Base-by-base conservation (phyloP, 225 moss, liverwort and hornwort genomes). In the Ulota crispa region DNA sequence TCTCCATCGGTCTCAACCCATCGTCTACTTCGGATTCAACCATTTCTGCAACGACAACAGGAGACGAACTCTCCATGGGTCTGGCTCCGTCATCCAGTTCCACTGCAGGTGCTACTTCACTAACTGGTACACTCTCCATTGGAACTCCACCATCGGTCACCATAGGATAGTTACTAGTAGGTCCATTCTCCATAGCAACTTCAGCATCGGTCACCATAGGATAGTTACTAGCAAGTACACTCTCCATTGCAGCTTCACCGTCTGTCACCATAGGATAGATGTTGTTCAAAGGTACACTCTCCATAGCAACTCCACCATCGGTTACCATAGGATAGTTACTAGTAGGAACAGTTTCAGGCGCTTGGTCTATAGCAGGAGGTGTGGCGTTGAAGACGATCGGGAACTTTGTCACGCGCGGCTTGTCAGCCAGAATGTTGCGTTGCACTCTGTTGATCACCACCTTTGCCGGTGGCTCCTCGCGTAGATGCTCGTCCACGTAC, bases 391-490 rank as follows among this genome's bases (percentile, higher is more conserved):
- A 98, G 0, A 93, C 94, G 3, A 98, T 89, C 0, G 95, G 95
- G 8, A 98, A 95, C 30, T 94, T 98, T 0, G 98, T 98, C 1
- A 95, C 98, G 5, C 98, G 90, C 0, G 98, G 98, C 23, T 94
- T 95, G 71, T 95, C 95, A 1, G 98, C 90, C 32, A 99, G 70
- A 14, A 95, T 95, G 65, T 99, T 99, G 5, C 98, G 90, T 73
- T 99, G 98, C 57, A 99, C 98, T 53, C 89, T 89, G 63, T 95
- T 91, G 54, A 99, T 99, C 18, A 86, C 64, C 3, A 99, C 92
- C 84, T 88, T 92, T 0, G 93, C 84, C 12, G 95, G 98, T 6
- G 95, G 95, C 34, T 99, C 98, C 85, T 99, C 98, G 1, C 95
- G 93, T 1, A 99, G 62, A 74, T 88, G 80, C 77, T 99, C 98